Percentiles rank a stretch among this genome's conserved stretches.
These are phyloP conservation scores for Suillus paluster DNA, from an alignment of 768 basidiomycete species.

Conservation along the genomic window DNA sequence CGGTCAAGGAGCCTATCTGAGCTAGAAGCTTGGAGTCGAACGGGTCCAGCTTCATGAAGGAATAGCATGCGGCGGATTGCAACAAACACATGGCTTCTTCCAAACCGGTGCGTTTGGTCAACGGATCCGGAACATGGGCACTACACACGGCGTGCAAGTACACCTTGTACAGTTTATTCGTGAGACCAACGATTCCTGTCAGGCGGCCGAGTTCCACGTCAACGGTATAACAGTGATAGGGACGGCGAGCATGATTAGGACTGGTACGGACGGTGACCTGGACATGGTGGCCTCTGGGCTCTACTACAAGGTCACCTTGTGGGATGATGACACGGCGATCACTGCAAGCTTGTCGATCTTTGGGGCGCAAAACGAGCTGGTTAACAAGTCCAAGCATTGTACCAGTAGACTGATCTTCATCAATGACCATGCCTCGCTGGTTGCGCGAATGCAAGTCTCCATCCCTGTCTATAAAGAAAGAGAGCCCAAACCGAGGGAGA, in stretches of 20 bases:
- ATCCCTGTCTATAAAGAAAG: conserved; percentile 38
- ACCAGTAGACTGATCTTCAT: conserved; percentile 40
- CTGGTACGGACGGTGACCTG: neutral
- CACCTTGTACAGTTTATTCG: conserved; percentile 34
- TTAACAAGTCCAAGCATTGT: conserved; percentile 45
- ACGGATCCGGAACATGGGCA: conserved; percentile 38
- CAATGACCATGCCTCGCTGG: conserved; percentile 42
- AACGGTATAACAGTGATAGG: conserved; percentile 29
- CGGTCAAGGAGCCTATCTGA: conserved; percentile 36
- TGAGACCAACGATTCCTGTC: conserved; percentile 21
- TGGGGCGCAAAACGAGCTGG: conserved; percentile 40
- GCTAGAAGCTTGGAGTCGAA: conserved; percentile 34
- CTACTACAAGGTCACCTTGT: conserved; percentile 3
- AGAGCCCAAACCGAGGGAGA: conserved; percentile 40
- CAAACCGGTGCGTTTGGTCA: conserved; percentile 45
- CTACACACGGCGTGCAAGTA: conserved; percentile 49
- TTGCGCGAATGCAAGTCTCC: conserved; percentile 41
- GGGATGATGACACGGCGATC: conserved; percentile 19
- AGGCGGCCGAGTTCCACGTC: conserved; percentile 32
- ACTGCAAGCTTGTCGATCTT: conserved; percentile 6
- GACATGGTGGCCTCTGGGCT: neutral
- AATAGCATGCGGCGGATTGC: conserved; percentile 37
- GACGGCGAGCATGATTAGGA: neutral
- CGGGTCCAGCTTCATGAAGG: conserved; percentile 39
- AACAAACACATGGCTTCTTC: conserved; percentile 44